phyloP scores from a whole-genome alignment of 2,329 filamentous ascomycete genomes.

The Claviceps capensis region DNA sequence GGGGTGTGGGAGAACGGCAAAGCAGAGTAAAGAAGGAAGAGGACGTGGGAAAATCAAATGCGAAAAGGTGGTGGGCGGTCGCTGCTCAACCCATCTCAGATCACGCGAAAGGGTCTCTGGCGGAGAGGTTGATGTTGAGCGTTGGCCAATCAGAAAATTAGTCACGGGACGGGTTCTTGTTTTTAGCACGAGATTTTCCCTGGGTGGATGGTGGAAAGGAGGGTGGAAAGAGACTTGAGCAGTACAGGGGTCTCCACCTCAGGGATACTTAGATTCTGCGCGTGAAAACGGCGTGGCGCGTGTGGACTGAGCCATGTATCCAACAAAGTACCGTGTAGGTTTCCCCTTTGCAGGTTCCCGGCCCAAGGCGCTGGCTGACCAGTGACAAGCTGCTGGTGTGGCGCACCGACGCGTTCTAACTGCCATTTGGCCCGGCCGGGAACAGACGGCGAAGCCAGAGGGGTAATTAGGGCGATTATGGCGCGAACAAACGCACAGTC shows the following conservation, averaged over 20 bases:
- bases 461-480: too few relatives aligned
- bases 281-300: too few relatives aligned
- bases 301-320: not conserved
- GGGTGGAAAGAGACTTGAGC: not conserved
- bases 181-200: conserved; percentile 16
- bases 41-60: conserved; percentile 7
- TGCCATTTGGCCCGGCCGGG: conserved; percentile 2
- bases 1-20: conserved; percentile 15
- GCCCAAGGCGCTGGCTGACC: not conserved
- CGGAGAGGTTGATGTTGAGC: conserved; percentile 20
- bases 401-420: conserved; percentile 9
- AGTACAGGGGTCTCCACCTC: not conserved
- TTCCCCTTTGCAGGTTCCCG: not conserved
- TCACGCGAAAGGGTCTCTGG: conserved; percentile 21
- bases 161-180: conserved; percentile 19
- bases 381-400: conserved; percentile 5
- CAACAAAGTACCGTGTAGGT: not conserved
- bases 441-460: conserved; percentile 1
- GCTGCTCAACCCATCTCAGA: conserved; percentile 13
- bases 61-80: conserved; percentile 10
- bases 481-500: too few relatives aligned
- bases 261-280: not conserved
- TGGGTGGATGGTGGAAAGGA: not conserved
- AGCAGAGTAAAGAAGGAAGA: conserved; percentile 12
- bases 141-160: conserved; percentile 27